Base-by-base conservation (phyloP, 2,329 filamentous ascomycete species). In the Volutella citrinella region DNA sequence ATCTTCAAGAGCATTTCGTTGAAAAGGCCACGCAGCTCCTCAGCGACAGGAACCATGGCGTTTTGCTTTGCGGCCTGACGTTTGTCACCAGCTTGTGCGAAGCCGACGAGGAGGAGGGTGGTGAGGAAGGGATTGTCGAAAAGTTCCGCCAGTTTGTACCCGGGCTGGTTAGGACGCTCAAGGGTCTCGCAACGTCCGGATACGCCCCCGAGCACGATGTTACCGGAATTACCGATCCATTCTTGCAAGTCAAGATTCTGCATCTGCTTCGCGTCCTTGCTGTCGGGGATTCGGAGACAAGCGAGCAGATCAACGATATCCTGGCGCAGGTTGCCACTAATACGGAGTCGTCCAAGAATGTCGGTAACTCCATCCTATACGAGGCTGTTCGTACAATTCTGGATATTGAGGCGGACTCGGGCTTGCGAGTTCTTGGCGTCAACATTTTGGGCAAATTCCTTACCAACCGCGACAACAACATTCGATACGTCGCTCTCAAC, bases 381-480 rank as follows among this genome's bases (percentile, higher is more conserved):
- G 93, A 98, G 65, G 87, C 93, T 3, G 93, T 98, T 22, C 80
- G 93, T 26, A 98, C 93, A 0, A 98, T 98, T 48, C 80, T 98
- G 30, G 93, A 98, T 50, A 97, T 98, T 34, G 93, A 98, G 63
- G 94, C 93, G 15, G 94, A 98, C 58, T 95, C 93, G 9, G 91
- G 93, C 21, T 69, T 98, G 44, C 78, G 94, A 31, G 93, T 98
- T 15, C 75, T 98, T 17, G 93, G 93, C 55, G 93, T 98, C 51
- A 98, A 98, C 59, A 98, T 98, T 47, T 78, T 98, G 16, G 93
- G 94, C 59, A 98, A 97, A 60, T 98, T 98, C 66, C 68, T 98
- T 43, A 84, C 90, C n/a, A 98, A 98, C 69, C 83, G 91, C 51
- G 93, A 98, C 65, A 98, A 98, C 72, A 98, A 98, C 59, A 98